Base-by-base conservation (phyloP, 2,329 filamentous ascomycete genomes). In the Cercospora beticola region DNA sequence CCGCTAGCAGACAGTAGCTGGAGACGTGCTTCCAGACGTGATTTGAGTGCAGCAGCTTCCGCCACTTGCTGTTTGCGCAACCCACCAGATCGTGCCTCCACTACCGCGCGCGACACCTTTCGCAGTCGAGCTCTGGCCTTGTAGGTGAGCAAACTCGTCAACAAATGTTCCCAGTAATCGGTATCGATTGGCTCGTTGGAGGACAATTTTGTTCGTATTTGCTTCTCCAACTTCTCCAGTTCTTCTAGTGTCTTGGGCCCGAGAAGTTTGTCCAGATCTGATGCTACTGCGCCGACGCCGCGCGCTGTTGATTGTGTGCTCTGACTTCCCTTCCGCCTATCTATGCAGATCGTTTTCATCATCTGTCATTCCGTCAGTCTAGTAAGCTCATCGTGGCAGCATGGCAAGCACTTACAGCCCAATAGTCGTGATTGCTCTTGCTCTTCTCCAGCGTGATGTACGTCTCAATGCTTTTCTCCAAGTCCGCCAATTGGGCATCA, bases 141-240 rank as follows among this genome's bases (percentile, higher is more conserved):
- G 89, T 92, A 97, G 0, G 97, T 89, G 6, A 91, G 85, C 71
- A 99, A 83, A 77, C 90, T 96, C 73, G 90, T 89, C 70, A 99
- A 84, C 16, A 99, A 84, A 78, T 97, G 92, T 78, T 97, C 93
- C 95, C 95, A 99, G 79, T 98, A 99, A 81, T 99, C 95, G 2
- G 92, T 93, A 79, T 99, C 95, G 73, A 99, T 94, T 9, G 92
- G 90, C 77, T 97, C 94, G 77, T 97, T 90, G 7, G 93, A 96
- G 63, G 89, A 86, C 59, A 99, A 83, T 82, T 99, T 99, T 16
- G 86, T 84, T 78, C 89, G 89, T 79, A 99, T 95, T 82, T 98
- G 94, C 71, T 85, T 87, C 81, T 99, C 94, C 60, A 99, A 84
- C 18, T 87, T 87, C 77, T 94, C 90, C n/a, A 99, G 84, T 79